Evolutionary conservation across 768 basidiomycete species (phyloP).

Genomic region (Kwoniella sp.): DNA sequence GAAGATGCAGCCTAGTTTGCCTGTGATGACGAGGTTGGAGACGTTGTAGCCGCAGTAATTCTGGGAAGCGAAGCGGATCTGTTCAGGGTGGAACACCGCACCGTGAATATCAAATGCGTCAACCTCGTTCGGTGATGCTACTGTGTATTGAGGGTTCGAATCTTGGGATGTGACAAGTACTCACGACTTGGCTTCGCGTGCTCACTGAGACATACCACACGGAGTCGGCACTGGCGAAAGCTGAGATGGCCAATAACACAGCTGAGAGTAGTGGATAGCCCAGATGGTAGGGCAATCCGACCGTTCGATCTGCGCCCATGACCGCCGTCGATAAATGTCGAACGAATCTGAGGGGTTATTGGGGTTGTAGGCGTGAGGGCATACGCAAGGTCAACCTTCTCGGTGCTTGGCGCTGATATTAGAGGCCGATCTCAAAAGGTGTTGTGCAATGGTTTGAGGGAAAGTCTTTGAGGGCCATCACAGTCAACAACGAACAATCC

Average conservation of each 20-base stretch:
- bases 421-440: too few species aligned
- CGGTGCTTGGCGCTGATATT: too few species aligned
- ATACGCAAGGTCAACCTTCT: too few species aligned
- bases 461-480: too few species aligned
- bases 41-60: conserved; percentile 50
- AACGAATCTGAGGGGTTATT: not conserved
- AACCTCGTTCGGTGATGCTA: too few species aligned
- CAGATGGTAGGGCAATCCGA: conserved; percentile 46
- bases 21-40: conserved; percentile 39
- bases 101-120: too few species aligned
- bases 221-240: conserved; percentile 42
- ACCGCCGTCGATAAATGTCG: not conserved
- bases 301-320: conserved; percentile 41
- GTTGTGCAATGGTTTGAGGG: too few species aligned
- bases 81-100: too few species aligned
- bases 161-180: not conserved
- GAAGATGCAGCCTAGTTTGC: conserved; percentile 44
- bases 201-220: conserved; percentile 46
- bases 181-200: conserved; percentile 36
- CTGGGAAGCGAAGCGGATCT: conserved; percentile 21
- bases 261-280: conserved; percentile 39
- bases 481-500: too few species aligned
- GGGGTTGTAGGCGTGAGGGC: too few species aligned
- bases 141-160: too few species aligned
- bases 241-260: conserved; percentile 42